Percentiles rank a stretch among this genome's conserved stretches.
phyloP scores from a whole-genome alignment of 805 yeast genomes.

The Vanderwaltozyma tropicalis region DNA sequence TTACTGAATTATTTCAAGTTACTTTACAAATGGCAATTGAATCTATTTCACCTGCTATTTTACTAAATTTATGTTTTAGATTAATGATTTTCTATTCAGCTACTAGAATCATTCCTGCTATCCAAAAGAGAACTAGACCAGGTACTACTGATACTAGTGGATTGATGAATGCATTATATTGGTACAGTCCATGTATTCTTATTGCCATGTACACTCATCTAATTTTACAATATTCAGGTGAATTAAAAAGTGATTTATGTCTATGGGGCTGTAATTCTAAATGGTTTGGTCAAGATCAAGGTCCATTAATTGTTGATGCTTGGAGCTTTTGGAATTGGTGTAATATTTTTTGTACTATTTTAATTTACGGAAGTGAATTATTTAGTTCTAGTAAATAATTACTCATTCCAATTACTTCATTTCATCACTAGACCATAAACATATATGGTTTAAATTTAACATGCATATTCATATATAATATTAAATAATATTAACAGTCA shows the following conservation, averaged over 20 bases:
- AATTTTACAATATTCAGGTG: slow-evolving; percentile 80
- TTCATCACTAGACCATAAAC: neutral
- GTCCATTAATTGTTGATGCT: slow-evolving; percentile 39
- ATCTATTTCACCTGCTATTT: slow-evolving; percentile 70
- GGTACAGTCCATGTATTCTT: slow-evolving; percentile 87
- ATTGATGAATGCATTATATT: slow-evolving; percentile 51
- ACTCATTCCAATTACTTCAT: too few relatives aligned
- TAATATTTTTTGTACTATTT: slow-evolving; percentile 69
- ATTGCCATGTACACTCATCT: slow-evolving; percentile 93
- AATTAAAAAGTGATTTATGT: slow-evolving; percentile 51
- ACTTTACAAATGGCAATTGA: slow-evolving; percentile 39
- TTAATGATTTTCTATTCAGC: slow-evolving; percentile 84
- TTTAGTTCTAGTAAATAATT: slow-evolving; percentile 20
- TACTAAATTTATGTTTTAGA: slow-evolving; percentile 74
- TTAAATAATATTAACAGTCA: neutral
- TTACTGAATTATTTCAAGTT: slow-evolving; percentile 19
- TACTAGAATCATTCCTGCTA: slow-evolving; percentile 81
- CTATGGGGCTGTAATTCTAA: slow-evolving; percentile 39
- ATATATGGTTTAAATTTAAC: neutral
- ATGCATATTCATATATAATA: neutral
- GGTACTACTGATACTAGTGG: slow-evolving; percentile 14
- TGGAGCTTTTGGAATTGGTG: slow-evolving; percentile 98
- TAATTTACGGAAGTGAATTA: slow-evolving; percentile 74
- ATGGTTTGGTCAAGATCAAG: neutral
- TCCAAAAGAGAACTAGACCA: slow-evolving; percentile 31